Evolutionary conservation across 208 protist species (phyloP).

Genomic region (Wallacemonas sp.): DNA sequence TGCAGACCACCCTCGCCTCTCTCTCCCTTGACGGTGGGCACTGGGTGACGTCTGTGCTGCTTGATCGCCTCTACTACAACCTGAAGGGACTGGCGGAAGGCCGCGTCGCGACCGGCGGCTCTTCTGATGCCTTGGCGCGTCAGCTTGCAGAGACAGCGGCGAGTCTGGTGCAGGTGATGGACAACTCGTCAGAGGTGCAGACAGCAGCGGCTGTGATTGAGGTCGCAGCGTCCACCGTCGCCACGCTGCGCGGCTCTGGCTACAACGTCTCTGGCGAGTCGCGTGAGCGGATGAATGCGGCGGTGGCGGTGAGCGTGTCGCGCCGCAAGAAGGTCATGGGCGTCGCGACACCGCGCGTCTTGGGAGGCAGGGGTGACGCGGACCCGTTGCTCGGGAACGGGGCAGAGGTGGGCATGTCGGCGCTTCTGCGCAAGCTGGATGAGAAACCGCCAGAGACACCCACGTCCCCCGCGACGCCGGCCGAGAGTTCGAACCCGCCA

Average conservation of each 20-base stretch:
- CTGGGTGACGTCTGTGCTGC: conserved; percentile 34
- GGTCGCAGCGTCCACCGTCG: conserved; percentile 23
- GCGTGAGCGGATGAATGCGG: conserved; percentile 28
- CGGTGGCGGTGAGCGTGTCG: conserved; percentile 29
- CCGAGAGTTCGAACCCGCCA: neutral
- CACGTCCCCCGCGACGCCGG: neutral
- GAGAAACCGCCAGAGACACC: neutral
- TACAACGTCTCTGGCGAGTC: conserved; percentile 22
- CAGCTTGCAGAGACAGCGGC: neutral
- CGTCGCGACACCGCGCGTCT: conserved; percentile 10
- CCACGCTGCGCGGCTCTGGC: conserved; percentile 18
- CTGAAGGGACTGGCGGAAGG: conserved; percentile 3
- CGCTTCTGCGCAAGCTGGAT: conserved; percentile 4
- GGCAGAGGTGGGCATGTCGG: conserved; percentile 7
- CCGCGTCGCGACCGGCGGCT: neutral
- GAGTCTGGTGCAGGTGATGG: neutral
- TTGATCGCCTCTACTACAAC: conserved; percentile 16
- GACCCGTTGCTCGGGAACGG: neutral
- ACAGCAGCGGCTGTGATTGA: conserved; percentile 31
- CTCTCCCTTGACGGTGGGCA: conserved; percentile 30
- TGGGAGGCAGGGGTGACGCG: neutral
- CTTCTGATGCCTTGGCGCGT: neutral
- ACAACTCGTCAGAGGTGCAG: neutral
- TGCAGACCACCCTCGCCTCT: conserved; percentile 25
- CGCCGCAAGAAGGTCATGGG: conserved; percentile 9